Evolutionary conservation across 192 early-diverging fungal species (phyloP).

Genomic region (Martensiomyces pterosporus): DNA sequence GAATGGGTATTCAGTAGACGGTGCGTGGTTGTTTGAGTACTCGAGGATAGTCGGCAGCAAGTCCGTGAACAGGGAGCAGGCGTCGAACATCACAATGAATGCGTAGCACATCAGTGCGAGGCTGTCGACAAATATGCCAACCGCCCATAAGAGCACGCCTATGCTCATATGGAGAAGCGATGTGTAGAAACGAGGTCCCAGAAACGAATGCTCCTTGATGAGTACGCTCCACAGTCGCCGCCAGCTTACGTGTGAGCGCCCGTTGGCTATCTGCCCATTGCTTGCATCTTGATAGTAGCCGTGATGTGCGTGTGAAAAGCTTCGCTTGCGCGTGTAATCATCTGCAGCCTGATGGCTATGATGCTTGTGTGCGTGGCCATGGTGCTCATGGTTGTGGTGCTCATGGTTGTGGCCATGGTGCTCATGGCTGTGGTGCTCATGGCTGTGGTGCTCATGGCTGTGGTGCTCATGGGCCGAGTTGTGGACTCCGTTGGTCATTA

Average conservation of each 20-base stretch:
- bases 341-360: too few species aligned
- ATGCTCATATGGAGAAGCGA: conserved; percentile 10
- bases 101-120: conserved; percentile 31
- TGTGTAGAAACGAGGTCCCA: conserved; percentile 24
- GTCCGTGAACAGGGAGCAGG: conserved; percentile 24
- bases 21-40: conserved; percentile 23
- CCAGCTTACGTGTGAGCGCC: conserved; percentile 22
- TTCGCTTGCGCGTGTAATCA: background rate
- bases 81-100: conserved; percentile 29
- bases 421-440: too few species aligned
- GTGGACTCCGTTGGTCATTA: too few species aligned
- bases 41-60: conserved; percentile 25
- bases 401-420: too few species aligned
- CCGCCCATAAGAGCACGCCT: conserved; percentile 16
- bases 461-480: too few species aligned
- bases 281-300: background rate
- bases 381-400: too few species aligned
- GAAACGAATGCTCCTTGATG: conserved; percentile 17
- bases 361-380: too few species aligned
- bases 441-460: too few species aligned
- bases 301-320: background rate
- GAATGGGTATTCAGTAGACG: conserved; percentile 27
- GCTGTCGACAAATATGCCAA: conserved; percentile 21
- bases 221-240: conserved; percentile 22
- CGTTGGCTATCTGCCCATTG: background rate